These are phyloP conservation scores for Rosa multiflora DNA, from an alignment of 306 rosid species.

Conservation along the genomic window DNA sequence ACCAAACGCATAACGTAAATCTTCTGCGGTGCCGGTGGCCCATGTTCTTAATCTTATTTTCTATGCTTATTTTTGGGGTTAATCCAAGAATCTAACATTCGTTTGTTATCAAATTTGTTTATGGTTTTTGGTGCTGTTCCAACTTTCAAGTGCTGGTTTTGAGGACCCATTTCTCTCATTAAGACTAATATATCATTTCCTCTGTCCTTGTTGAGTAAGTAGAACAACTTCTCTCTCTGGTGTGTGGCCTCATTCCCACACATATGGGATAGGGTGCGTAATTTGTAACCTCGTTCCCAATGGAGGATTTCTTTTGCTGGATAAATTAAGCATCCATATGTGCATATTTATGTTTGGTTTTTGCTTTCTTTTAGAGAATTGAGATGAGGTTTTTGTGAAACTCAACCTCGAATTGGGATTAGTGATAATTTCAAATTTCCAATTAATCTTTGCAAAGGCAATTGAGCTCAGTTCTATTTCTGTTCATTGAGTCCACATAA, in stretches of 20 bases:
- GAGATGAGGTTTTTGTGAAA: too few species aligned
- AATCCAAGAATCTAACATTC: conserved; percentile 12
- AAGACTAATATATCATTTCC: neutral
- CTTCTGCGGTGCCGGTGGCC: conserved; percentile 5
- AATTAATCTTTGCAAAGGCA: too few species aligned
- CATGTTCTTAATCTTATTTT: neutral
- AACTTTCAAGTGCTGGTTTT: conserved; percentile 1
- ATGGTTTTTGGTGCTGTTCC: neutral
- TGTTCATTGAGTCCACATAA: neutral
- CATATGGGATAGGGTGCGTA: neutral
- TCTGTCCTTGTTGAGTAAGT: neutral
- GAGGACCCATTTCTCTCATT: neutral
- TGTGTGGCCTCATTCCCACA: neutral
- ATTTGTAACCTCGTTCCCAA: neutral
- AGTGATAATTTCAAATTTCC: neutral
- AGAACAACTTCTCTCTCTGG: neutral
- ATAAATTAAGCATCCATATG: neutral
- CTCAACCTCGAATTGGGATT: neutral
- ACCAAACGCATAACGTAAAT: conserved; percentile 16
- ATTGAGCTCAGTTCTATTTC: neutral
- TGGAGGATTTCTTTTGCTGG: neutral
- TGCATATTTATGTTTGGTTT: neutral
- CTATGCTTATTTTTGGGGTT: neutral
- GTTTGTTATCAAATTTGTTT: neutral
- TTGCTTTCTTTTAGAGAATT: neutral